A percentile compares a stretch with the other conserved stretches of the same genome.
These are phyloP conservation scores for Gymnopilus junonius DNA, from an alignment of 768 basidiomycete genomes.

Conservation along the genomic window DNA sequence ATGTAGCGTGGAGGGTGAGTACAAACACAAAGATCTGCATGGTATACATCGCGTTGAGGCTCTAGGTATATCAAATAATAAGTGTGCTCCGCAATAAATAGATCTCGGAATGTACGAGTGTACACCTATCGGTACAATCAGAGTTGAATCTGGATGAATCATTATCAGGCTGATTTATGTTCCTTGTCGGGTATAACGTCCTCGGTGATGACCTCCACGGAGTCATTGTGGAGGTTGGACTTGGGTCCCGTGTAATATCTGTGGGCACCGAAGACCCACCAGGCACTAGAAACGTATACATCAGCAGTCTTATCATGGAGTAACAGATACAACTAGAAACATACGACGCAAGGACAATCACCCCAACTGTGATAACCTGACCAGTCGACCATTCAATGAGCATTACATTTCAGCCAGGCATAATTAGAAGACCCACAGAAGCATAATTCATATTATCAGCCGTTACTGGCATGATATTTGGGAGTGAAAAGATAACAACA, in stretches of 20 bases:
- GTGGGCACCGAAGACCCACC: constrained; percentile 59
- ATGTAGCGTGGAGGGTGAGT: not conserved
- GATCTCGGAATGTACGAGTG: not conserved
- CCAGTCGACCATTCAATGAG: not conserved
- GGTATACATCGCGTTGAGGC: constrained; percentile 7
- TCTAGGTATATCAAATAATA: not conserved
- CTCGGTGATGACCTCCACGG: constrained; percentile 17
- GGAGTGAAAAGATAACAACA: constrained; percentile 73
- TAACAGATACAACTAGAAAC: constrained; percentile 20
- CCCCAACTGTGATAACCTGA: constrained; percentile 56
- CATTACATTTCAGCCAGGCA: not conserved
- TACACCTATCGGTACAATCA: not conserved
- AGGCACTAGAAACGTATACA: constrained; percentile 35
- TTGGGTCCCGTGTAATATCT: constrained; percentile 63
- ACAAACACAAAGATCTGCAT: constrained; percentile 1
- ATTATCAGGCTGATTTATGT: constrained; percentile 6
- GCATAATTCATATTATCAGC: constrained; percentile 79
- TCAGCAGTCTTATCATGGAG: constrained; percentile 10
- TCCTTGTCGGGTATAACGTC: constrained; percentile 10
- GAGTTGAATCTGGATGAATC: not conserved
- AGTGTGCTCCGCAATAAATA: not conserved
- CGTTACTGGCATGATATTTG: constrained; percentile 73
- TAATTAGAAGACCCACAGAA: constrained; percentile 47
- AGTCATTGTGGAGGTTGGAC: constrained; percentile 48
- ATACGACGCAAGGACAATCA: constrained; percentile 56